Percentiles rank a stretch among this genome's conserved stretches.
Conservation (phyloP, 305 asterid genomes). For the Euphrasia arctica region DNA sequence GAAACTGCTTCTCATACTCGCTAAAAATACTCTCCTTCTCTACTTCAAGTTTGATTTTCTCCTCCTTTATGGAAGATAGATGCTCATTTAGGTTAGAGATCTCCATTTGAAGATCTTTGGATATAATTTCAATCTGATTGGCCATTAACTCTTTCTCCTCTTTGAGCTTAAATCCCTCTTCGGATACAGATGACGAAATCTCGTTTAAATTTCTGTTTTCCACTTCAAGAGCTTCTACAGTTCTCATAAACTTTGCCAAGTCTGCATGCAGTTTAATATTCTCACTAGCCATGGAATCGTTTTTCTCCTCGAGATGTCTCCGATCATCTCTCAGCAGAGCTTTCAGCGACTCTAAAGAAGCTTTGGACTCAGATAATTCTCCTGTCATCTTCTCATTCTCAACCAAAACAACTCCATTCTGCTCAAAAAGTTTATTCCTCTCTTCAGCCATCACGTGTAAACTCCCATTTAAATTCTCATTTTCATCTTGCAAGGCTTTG, state of each 20-base stretch:
- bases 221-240: slow-evolving; percentile 48
- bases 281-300: slow-evolving; percentile 41
- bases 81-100: slow-evolving; percentile 41
- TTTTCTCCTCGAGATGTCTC: slow-evolving; percentile 53
- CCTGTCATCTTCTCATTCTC: slow-evolving; percentile 53
- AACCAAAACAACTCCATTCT: slow-evolving; percentile 41
- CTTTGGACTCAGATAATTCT: slow-evolving; percentile 51
- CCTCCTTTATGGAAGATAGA: slow-evolving; percentile 42
- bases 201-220: slow-evolving; percentile 50
- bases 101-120: slow-evolving; percentile 54
- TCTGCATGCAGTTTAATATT: slow-evolving; percentile 53
- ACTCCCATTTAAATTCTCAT: slow-evolving; percentile 48
- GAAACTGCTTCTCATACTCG: slow-evolving; percentile 48
- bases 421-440: slow-evolving; percentile 48
- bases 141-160: slow-evolving; percentile 44
- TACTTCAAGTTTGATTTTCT: slow-evolving; percentile 51
- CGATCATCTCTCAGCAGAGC: slow-evolving; percentile 49
- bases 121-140: slow-evolving; percentile 44
- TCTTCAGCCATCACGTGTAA: slow-evolving; percentile 48
- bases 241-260: slow-evolving; percentile 42
- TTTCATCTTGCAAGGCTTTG: slow-evolving; percentile 55
- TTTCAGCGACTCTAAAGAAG: slow-evolving; percentile 48
- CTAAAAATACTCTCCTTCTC: slow-evolving; percentile 41
- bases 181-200: slow-evolving; percentile 37
- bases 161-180: slow-evolving; percentile 51